Evolutionary conservation across 2,329 filamentous ascomycete species (phyloP).

Genomic region (Plenodomus biglobosus): DNA sequence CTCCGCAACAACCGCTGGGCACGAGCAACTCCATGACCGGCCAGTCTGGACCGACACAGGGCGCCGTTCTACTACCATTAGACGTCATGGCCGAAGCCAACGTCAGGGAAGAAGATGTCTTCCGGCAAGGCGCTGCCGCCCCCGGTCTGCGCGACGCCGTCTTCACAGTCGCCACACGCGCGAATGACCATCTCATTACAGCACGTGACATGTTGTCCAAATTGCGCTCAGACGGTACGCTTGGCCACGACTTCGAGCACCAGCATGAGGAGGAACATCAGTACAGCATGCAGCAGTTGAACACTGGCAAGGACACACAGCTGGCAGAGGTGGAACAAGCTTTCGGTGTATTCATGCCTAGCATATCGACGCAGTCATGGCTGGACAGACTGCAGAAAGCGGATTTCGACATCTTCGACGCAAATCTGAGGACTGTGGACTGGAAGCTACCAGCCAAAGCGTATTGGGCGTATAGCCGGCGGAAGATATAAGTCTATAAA

Average conservation of each 20-base stretch:
- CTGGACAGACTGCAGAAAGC: conserved; percentile 73
- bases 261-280: conserved; percentile 70
- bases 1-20: conserved; percentile 61
- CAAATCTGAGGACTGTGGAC: conserved; percentile 63
- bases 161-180: conserved; percentile 87
- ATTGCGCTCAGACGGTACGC: conserved; percentile 69
- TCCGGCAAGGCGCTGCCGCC: conserved; percentile 76
- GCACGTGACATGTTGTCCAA: conserved; percentile 88
- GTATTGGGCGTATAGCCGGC: conserved; percentile 61
- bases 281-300: conserved; percentile 48
- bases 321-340: conserved; percentile 62
- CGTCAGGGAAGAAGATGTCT: conserved; percentile 85
- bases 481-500: conserved; percentile 45
- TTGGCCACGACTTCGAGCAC: conserved; percentile 88
- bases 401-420: conserved; percentile 80
- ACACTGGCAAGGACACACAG: conserved; percentile 42
- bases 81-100: conserved; percentile 84
- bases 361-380: conserved; percentile 76
- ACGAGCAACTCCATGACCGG: conserved; percentile 35
- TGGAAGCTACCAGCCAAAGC: conserved; percentile 88
- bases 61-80: conserved; percentile 76
- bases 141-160: conserved; percentile 83
- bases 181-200: conserved; percentile 94
- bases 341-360: conserved; percentile 80
- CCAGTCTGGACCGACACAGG: conserved; percentile 54